Evolutionary conservation across 73 alveolate genomes (phyloP).

Genomic region (Diophrys appendiculata): DNA sequence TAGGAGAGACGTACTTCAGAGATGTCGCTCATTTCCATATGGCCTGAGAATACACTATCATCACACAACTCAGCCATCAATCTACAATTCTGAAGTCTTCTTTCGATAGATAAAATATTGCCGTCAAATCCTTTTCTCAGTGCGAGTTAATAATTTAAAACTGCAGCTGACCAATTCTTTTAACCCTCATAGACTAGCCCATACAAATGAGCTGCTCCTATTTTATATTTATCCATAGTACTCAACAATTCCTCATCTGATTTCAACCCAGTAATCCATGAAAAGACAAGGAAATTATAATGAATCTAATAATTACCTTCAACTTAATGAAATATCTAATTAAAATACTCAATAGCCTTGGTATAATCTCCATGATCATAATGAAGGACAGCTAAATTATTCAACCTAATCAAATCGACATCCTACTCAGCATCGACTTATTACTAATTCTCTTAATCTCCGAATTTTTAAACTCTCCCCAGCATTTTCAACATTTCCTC

Average conservation of each 20-base stretch:
- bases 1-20: not conserved
- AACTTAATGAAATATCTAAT: conserved; percentile 4
- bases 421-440: conserved; percentile 1
- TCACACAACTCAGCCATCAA: not conserved
- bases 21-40: not conserved
- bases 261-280: conserved; percentile 49
- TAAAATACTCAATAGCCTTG: conserved; percentile 19
- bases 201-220: conserved; percentile 16
- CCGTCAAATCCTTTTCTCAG: conserved; percentile 35
- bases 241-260: conserved; percentile 14
- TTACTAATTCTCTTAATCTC: not conserved
- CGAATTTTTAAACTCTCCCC: not conserved
- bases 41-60: not conserved
- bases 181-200: conserved; percentile 39
- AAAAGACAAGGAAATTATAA: conserved; percentile 29
- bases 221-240: not conserved
- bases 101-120: not conserved
- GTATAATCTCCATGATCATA: conserved; percentile 22
- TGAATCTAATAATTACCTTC: conserved; percentile 11
- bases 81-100: not conserved
- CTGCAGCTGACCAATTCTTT: conserved; percentile 40
- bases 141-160: conserved; percentile 33
- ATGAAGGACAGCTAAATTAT: conserved; percentile 44
- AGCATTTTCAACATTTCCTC: not conserved
- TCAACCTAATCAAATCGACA: conserved; percentile 17